Percentiles rank a stretch among this genome's conserved stretches.
These are phyloP conservation scores for Diaporthe nobilis DNA, from an alignment of 2,329 filamentous ascomycete species.

Conservation along the genomic window DNA sequence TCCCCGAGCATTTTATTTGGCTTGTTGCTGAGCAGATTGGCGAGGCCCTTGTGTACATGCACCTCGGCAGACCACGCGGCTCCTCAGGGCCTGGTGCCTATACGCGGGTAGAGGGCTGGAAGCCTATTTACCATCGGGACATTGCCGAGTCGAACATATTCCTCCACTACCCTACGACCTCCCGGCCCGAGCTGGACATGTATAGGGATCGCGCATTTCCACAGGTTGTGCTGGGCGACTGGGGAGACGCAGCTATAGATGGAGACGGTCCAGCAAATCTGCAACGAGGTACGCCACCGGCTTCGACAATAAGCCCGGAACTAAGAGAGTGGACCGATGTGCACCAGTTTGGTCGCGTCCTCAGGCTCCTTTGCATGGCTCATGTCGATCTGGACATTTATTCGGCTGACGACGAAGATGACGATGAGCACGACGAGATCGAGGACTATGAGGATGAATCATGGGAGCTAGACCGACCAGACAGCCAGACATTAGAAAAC, in stretches of 20 bases:
- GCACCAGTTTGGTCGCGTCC: conserved; percentile 5
- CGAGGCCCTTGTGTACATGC: conserved; percentile 11
- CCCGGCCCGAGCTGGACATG: not conserved
- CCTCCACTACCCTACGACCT: conserved; percentile 2
- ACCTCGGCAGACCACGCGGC: conserved; percentile 3
- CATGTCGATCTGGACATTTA: not conserved
- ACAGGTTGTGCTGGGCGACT: conserved; percentile 15
- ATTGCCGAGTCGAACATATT: conserved; percentile 8
- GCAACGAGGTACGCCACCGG: not conserved
- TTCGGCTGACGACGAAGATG: not conserved
- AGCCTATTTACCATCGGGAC: conserved; percentile 12
- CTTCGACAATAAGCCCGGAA: conserved; percentile 12
- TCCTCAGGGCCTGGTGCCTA: not conserved
- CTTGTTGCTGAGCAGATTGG: not conserved
- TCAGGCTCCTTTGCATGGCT: conserved; percentile 10
- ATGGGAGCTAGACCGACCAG: conserved; percentile 16
- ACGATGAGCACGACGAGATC: not conserved
- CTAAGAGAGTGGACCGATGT: conserved; percentile 18
- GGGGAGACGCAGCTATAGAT: conserved; percentile 9
- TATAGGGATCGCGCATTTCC: not conserved
- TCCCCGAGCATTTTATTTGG: conserved; percentile 23
- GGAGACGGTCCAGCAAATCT: not conserved
- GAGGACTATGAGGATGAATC: not conserved
- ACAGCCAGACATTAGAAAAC: conserved; percentile 7
- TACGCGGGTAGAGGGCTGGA: not conserved